phyloP scores from a whole-genome alignment of 495 filamentous ascomycete species.

The Podospora fimiseda region DNA sequence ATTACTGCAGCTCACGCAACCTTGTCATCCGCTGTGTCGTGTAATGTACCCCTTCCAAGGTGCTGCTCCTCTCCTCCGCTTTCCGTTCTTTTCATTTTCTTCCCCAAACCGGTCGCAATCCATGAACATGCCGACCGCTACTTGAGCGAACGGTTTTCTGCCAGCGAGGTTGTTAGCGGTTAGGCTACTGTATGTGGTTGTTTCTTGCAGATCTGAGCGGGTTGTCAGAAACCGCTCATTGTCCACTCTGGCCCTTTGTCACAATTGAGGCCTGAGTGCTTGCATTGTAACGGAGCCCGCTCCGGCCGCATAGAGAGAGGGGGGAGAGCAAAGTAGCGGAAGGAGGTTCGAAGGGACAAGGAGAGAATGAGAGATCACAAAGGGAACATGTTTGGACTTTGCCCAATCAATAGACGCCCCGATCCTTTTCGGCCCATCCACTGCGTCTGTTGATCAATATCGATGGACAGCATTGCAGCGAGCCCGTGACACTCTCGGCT shows the following conservation, averaged over 20 bases:
- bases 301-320: not conserved
- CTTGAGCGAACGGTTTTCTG: not conserved
- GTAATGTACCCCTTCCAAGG: not conserved
- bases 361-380: no score
- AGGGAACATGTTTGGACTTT: no score
- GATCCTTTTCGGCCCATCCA: not conserved
- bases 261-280: not conserved
- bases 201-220: not conserved
- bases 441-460: not conserved
- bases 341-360: no score
- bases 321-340: not conserved
- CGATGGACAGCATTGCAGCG: not conserved
- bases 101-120: no score
- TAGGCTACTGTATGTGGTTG: not conserved
- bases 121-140: not conserved
- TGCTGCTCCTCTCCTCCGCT: not conserved
- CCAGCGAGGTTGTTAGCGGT: not conserved
- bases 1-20: no score
- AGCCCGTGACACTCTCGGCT: not conserved
- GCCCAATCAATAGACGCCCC: not conserved
- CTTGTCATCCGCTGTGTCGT: no score
- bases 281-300: not conserved
- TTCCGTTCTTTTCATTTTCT: no score
- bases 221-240: no score
- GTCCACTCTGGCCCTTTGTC: not conserved